A percentile compares a stretch with the other conserved stretches of the same genome.
These are phyloP conservation scores for Dunaliella primolecta DNA, from an alignment of 139 green algal species.

Conservation along the genomic window DNA sequence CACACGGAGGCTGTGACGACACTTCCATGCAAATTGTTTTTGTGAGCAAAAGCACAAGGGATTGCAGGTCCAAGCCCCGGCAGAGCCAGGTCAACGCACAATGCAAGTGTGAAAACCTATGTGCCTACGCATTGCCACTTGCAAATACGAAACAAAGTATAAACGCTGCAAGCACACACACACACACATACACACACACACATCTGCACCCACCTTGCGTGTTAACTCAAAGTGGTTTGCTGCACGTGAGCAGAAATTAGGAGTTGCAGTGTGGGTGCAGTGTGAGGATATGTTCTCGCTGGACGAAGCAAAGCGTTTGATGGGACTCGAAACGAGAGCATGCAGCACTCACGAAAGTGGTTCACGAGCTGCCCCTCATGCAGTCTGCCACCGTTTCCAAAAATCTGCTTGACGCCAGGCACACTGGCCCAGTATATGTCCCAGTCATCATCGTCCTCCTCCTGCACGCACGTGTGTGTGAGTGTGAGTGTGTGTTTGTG, in stretches of 20 bases:
- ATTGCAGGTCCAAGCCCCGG: not conserved
- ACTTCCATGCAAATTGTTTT: no score
- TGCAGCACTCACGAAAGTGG: slow-evolving; percentile 80
- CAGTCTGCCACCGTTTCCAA: slow-evolving; percentile 29
- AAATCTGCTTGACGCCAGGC: slow-evolving; percentile 51
- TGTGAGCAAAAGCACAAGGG: not conserved
- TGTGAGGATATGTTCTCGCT: no score
- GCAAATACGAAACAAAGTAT: not conserved
- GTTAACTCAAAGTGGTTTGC: slow-evolving; percentile 78
- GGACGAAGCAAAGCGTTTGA: no score
- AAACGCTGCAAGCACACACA: not conserved
- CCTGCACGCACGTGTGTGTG: not conserved
- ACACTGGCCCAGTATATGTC: slow-evolving; percentile 76
- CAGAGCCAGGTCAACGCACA: not conserved
- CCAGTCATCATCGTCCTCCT: slow-evolving; percentile 49
- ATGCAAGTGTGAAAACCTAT: not conserved
- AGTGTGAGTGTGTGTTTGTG: no score
- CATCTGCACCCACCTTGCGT: slow-evolving; percentile 51
- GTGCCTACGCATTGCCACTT: slow-evolving; percentile 1
- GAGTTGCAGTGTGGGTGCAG: no score
- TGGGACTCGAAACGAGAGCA: no score
- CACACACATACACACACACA: not conserved
- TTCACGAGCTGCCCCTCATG: slow-evolving; percentile 73
- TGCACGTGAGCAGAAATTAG: slow-evolving; percentile 35
- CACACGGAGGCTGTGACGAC: not conserved